Conservation (phyloP, 2,329 filamentous ascomycete genomes). For the Ascosphaera apis region DNA sequence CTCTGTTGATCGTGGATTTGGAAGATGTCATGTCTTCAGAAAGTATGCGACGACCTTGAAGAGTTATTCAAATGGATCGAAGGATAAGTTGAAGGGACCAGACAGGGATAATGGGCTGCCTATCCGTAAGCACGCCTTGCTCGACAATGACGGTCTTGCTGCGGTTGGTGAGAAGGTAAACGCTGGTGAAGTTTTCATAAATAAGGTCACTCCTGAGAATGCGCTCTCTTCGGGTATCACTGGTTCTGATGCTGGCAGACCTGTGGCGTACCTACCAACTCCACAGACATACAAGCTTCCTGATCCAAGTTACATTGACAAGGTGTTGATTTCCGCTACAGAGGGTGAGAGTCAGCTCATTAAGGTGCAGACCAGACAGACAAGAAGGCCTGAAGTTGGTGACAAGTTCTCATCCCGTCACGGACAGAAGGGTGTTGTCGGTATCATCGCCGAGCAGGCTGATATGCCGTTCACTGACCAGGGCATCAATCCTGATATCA, state of each 20-base stretch:
- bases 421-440: slow-evolving; percentile 93
- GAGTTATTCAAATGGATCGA: slow-evolving; percentile 62
- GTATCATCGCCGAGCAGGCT: slow-evolving; percentile 87
- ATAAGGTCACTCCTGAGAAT: slow-evolving; percentile 69
- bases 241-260: slow-evolving; percentile 32
- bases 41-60: slow-evolving; percentile 76
- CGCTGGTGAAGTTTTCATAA: slow-evolving; percentile 64
- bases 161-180: slow-evolving; percentile 63
- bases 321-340: slow-evolving; percentile 79
- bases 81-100: slow-evolving; percentile 35
- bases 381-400: slow-evolving; percentile 75
- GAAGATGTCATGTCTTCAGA: slow-evolving; percentile 91
- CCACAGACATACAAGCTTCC: slow-evolving; percentile 52
- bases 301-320: slow-evolving; percentile 79
- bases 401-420: slow-evolving; percentile 98
- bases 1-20: slow-evolving; percentile 83
- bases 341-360: slow-evolving; percentile 69
- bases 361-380: slow-evolving; percentile 93
- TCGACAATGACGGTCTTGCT: slow-evolving; percentile 74
- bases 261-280: slow-evolving; percentile 15
- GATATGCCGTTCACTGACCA: slow-evolving; percentile 89
- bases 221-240: slow-evolving; percentile 45
- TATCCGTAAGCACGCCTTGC: slow-evolving; percentile 44
- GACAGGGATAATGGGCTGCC: slow-evolving; percentile 39
- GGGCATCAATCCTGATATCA: slow-evolving; percentile 88